Evolutionary conservation across 2,329 filamentous ascomycete genomes (phyloP).

Genomic region (Calonectria montana): DNA sequence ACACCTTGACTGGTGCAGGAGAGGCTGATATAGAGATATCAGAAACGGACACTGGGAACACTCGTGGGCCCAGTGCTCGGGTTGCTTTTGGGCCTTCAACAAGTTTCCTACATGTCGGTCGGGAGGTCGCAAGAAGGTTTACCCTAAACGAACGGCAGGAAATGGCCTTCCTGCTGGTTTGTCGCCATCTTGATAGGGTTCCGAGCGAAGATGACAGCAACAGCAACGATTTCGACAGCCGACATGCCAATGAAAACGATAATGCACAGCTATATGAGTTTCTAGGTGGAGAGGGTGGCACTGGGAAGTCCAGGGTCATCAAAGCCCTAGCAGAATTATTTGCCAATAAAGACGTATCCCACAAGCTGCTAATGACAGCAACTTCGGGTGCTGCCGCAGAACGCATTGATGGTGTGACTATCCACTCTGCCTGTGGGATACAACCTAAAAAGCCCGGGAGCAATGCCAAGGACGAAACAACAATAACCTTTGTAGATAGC

Average conservation of each 20-base stretch:
- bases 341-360: neutral
- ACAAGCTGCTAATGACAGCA: conserved; percentile 9
- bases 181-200: neutral
- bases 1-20: neutral
- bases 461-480: neutral
- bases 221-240: neutral
- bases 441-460: neutral
- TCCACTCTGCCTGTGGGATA: conserved; percentile 11
- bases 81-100: conserved; percentile 10
- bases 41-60: neutral
- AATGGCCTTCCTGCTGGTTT: conserved; percentile 16
- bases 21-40: neutral
- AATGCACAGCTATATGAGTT: conserved; percentile 2
- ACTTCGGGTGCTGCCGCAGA: conserved; percentile 10
- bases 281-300: conserved; percentile 6
- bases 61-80: neutral
- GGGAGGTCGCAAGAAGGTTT: neutral
- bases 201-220: neutral
- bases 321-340: conserved; percentile 7
- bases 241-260: neutral
- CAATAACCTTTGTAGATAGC: neutral
- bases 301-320: conserved; percentile 13
- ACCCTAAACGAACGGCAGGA: conserved; percentile 8
- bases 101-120: neutral
- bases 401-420: conserved; percentile 11